Evolutionary conservation across 2,329 filamentous ascomycete species (phyloP), one percentile per base, ranked within the genome.

Genomic region (Calonectria crousiana): DNA sequence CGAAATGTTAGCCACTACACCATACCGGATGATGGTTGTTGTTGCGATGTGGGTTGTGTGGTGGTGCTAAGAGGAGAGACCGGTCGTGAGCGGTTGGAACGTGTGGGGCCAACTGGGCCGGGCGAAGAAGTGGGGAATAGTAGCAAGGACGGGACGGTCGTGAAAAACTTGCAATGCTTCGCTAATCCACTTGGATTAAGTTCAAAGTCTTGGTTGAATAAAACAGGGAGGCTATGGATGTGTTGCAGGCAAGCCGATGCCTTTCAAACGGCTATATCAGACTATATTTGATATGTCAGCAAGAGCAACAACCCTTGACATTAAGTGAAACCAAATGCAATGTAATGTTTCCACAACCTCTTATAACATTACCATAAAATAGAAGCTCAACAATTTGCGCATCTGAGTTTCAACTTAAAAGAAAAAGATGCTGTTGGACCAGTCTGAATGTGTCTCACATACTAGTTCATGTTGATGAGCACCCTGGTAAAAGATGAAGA

Each of bases 1-100:
- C 78, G 80, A 78, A 78, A 79, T 79, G 77, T 79, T 79, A 75
- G 77, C 78, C 78, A 80, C 77, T 80, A 80, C 78, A 80, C 78
- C 78, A 80, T 80, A 79, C 78, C 78, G 78, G 78, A 80, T 75
- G 20, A 6, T 60, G 51, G 51, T 53, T 53, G 51, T 53, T 53
- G 26, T 53, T 53, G 51, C 28, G 16, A 53, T 11, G 28, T 30
- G 26, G 14, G 18, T 10, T 26, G 28, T 32, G 28, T 53, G 30
- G 28, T 53, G 28, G 28, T 34, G 4, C 51, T 53, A 53, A 53
- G 51, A 32, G 26, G 51, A 18, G 16, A 41, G 28, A 1, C 26
- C 14, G 28, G 28, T 14, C 16, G 51, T 53, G 51, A 30, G 16
- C 51, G 28, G 16, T 53, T 53, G 51, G 8, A 34, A n/a, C 30